These are phyloP conservation scores for Backusella tarrabulga DNA, from an alignment of 192 early-diverging fungal genomes.

Conservation along the genomic window DNA sequence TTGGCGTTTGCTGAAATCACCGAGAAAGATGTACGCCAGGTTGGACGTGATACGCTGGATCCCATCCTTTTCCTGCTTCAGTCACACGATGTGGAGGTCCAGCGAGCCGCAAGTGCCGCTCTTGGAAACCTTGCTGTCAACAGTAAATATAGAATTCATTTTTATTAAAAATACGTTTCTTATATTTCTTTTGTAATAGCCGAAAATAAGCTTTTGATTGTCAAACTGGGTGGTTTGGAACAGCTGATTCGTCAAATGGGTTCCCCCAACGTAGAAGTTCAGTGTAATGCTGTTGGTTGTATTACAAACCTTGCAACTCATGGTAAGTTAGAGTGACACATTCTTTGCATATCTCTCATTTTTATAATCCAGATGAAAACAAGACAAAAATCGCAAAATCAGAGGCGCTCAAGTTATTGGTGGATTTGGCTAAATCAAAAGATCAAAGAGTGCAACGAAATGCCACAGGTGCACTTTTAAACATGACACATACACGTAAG, in stretches of 20 bases:
- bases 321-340: constrained; percentile 37
- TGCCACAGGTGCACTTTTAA: constrained; percentile 86
- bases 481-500: constrained; percentile 84
- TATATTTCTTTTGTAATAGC: constrained; percentile 38
- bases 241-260: constrained; percentile 86
- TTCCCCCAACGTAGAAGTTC: constrained; percentile 84
- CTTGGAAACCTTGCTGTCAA: constrained; percentile 89
- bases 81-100: constrained; percentile 81
- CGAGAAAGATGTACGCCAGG: constrained; percentile 80
- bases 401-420: constrained; percentile 72
- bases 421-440: constrained; percentile 70
- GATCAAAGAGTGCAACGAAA: constrained; percentile 88
- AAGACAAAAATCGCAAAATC: constrained; percentile 87
- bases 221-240: constrained; percentile 80
- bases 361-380: constrained; percentile 67
- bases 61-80: constrained; percentile 82
- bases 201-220: constrained; percentile 83
- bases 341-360: no score
- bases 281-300: constrained; percentile 92
- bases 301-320: constrained; percentile 90
- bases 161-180: neutral
- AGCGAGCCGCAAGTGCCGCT: constrained; percentile 82
- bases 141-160: constrained; percentile 37
- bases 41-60: constrained; percentile 73
- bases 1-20: constrained; percentile 90